Base-by-base conservation (phyloP, 805 yeast species). In the Myxozyma monticola region DNA sequence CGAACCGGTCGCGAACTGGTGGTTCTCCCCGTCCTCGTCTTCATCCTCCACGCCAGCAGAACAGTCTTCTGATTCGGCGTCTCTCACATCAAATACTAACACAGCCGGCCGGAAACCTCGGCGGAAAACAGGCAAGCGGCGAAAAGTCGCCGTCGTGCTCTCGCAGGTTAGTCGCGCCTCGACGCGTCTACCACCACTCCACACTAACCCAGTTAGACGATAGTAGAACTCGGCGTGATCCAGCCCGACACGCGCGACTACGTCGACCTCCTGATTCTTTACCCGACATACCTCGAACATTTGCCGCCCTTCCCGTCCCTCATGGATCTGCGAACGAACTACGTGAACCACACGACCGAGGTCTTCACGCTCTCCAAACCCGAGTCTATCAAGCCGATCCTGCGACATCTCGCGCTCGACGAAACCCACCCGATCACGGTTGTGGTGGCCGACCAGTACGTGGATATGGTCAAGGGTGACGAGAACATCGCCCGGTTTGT, bases 331-430 rank as follows among this genome's bases (percentile, higher is more conserved):
- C 51, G 39, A 7, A 14, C 30, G 24, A 18, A 26, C 15, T 53
- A 45, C 51, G 53, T 48, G 28, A 7, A 42, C 18, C 48, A 47
- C 30, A 51, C 57, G 24, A 49, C 54, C 9, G 37, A 31, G 20
- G 46, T 53, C 15, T 39, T 53, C 18, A 17, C 17, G 28, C 33
- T 53, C 17, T 44, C 57, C 22, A 45, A 39, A 17, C 40, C 36
- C 8, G 51, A 41, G 36, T 45, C 57, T 9, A 18, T 53, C 20
- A 49, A 49, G 43, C 51, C 57, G 7, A 42, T 48, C 5, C 41
- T 53, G 24, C 54, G 57, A 25, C 57, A 53, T 25, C 36, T 53
- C 7, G 54, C 50, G 4, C 30, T 35, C 6, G 57, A 53, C 17
- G 51, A 33, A 15, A 39, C 29, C 10, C 35, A 28, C 8, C 35